Percentiles rank a stretch among this genome's conserved stretches.
phyloP scores from a whole-genome alignment of 345 rosid genomes.

The Xanthoceras sorbifolium region DNA sequence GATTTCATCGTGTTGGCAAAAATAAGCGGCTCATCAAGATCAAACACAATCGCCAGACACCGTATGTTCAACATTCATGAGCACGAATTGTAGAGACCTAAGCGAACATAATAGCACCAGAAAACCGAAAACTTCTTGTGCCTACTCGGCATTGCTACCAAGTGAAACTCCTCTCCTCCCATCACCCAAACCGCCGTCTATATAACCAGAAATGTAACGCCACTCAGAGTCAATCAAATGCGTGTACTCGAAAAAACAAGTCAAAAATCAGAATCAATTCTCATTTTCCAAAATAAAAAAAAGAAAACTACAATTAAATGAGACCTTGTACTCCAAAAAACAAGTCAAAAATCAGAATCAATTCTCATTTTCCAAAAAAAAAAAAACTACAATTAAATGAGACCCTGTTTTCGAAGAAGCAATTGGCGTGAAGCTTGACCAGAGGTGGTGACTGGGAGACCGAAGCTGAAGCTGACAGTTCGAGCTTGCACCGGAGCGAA shows the following conservation, averaged over 20 bases:
- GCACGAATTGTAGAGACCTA: slow-evolving; percentile 74
- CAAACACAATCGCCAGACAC: slow-evolving; percentile 90
- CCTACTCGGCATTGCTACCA: slow-evolving; percentile 99
- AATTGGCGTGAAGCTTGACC: slow-evolving; percentile 84
- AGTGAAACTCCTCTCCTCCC: slow-evolving; percentile 88
- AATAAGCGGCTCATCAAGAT: slow-evolving; percentile 92
- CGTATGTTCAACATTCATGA: slow-evolving; percentile 78
- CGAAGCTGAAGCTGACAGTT: slow-evolving; percentile 63
- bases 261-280: background rate
- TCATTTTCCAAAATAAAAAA: background rate
- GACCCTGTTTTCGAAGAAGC: slow-evolving; percentile 89
- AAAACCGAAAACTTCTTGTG: slow-evolving; percentile 96
- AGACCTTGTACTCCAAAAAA: slow-evolving; percentile 47
- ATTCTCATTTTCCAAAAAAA: background rate
- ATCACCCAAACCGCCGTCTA: slow-evolving; percentile 87
- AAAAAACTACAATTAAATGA: background rate
- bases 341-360: background rate
- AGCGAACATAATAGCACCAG: slow-evolving; percentile 86
- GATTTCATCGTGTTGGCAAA: slow-evolving; percentile 98
- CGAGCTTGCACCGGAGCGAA: slow-evolving; percentile 90
- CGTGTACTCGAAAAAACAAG: background rate
- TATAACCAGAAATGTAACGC: background rate
- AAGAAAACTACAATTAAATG: background rate
- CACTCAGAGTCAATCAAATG: background rate
- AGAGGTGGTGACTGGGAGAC: slow-evolving; percentile 51